Conservation (phyloP, 495 filamentous ascomycete species). For the Aspergillus bertholletiae region DNA sequence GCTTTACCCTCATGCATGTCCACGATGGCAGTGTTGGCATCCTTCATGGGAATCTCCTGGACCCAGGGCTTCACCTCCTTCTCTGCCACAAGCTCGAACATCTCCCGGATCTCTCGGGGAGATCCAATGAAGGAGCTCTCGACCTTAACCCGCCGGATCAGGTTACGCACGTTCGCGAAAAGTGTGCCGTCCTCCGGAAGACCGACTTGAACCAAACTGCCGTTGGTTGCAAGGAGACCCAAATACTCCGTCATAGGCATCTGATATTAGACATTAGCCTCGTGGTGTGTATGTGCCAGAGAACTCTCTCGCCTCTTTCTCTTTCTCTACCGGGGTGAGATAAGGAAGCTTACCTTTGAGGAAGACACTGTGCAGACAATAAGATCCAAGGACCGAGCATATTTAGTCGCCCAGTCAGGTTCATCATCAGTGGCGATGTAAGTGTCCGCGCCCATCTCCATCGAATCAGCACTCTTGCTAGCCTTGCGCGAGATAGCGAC, state of each 20-base stretch:
- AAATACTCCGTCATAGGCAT: constrained; percentile 77
- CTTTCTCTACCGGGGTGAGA: background rate
- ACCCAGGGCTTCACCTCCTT: constrained; percentile 74
- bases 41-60: constrained; percentile 65
- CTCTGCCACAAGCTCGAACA: constrained; percentile 72
- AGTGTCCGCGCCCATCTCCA: constrained; percentile 57
- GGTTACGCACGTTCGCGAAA: constrained; percentile 55
- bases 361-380: constrained; percentile 79
- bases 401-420: constrained; percentile 62
- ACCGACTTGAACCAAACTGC: constrained; percentile 81
- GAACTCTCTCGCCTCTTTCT: too few species aligned
- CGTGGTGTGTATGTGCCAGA: background rate
- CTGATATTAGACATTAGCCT: constrained; percentile 7
- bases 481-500: constrained; percentile 72
- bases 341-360: constrained; percentile 38
- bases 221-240: constrained; percentile 60
- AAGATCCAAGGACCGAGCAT: constrained; percentile 68
- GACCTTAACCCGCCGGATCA: constrained; percentile 64
- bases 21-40: constrained; percentile 67
- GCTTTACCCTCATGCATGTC: constrained; percentile 69
- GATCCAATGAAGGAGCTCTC: constrained; percentile 70
- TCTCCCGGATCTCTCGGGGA: constrained; percentile 72
- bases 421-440: constrained; percentile 87
- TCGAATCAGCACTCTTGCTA: constrained; percentile 66
- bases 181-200: constrained; percentile 65